Percentiles rank a stretch among this genome's conserved stretches.
Conservation (phyloP, 1,284 basidiomycete genomes). For the Flammula alnicola region DNA sequence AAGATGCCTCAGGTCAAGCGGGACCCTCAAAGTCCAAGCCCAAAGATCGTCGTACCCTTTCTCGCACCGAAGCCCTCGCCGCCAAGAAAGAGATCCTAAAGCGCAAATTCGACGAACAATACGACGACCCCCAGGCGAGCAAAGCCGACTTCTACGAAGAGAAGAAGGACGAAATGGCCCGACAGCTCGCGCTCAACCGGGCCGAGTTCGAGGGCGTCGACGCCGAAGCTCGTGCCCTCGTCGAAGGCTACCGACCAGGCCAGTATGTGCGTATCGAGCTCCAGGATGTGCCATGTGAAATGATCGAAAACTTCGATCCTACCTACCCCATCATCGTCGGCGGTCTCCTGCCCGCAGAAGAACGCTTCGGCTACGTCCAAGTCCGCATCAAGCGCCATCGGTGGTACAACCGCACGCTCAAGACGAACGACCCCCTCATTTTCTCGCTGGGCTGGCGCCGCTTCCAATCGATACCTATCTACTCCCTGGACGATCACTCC, state of each 20-base stretch:
- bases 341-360: constrained; percentile 90
- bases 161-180: constrained; percentile 91
- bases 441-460: constrained; percentile 96
- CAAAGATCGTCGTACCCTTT: constrained; percentile 33
- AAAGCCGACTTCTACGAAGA: constrained; percentile 89
- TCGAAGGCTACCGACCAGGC: constrained; percentile 92
- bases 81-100: constrained; percentile 93
- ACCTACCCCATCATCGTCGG: constrained; percentile 91
- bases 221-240: constrained; percentile 76
- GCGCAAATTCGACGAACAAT: constrained; percentile 95
- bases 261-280: constrained; percentile 96
- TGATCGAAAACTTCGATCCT: constrained; percentile 94
- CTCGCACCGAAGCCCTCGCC: constrained; percentile 65
- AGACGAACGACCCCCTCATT: constrained; percentile 97
- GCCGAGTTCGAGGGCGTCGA: constrained; percentile 88
- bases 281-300: constrained; percentile 83
- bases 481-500: constrained; percentile 95
- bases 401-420: constrained; percentile 92
- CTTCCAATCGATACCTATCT: constrained; percentile 95
- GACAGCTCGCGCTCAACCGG: constrained; percentile 84
- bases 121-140: constrained; percentile 84
- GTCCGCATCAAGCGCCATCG: constrained; percentile 96
- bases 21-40: constrained; percentile 24
- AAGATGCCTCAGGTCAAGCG: constrained; percentile 6
- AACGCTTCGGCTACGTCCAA: constrained; percentile 92